Evolutionary conservation across 371 early-diverging fungal species (phyloP).

Genomic region (Dinochytrium kinnereticum): DNA sequence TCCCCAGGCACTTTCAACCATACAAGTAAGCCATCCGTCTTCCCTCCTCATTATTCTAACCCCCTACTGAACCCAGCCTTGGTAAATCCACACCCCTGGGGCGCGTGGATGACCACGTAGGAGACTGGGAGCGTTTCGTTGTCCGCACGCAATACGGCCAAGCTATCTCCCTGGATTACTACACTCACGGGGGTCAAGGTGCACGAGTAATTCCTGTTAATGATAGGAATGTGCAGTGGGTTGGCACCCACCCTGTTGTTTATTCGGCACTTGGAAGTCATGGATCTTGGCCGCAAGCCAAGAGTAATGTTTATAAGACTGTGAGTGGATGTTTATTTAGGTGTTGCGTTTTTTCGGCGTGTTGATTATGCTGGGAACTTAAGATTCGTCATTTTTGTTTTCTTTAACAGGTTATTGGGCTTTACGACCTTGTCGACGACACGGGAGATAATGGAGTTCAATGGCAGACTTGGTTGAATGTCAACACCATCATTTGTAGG

Average conservation of each 20-base stretch:
- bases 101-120: conserved; percentile 24
- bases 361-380: too few species aligned
- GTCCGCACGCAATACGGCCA: conserved; percentile 25
- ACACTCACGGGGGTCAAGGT: conserved; percentile 25
- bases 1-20: conserved; percentile 8
- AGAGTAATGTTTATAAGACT: conserved; percentile 22
- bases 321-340: not conserved
- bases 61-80: conserved; percentile 2
- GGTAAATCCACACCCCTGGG: conserved; percentile 19
- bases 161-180: conserved; percentile 21
- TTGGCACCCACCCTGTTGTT: conserved; percentile 25
- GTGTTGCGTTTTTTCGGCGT: too few species aligned
- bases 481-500: conserved; percentile 15
- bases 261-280: conserved; percentile 25
- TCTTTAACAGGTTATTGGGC: not conserved
- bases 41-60: not conserved
- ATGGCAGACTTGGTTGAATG: conserved; percentile 28
- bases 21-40: conserved; percentile 7
- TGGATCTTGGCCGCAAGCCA: conserved; percentile 25
- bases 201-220: conserved; percentile 5
- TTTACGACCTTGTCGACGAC: conserved; percentile 26
- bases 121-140: conserved; percentile 26
- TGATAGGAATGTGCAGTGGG: conserved; percentile 15
- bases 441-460: conserved; percentile 20
- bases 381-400: conserved; percentile 1